phyloP scores from a whole-genome alignment of 352 stramenopile species.

The Globisporangium nodosum region DNA sequence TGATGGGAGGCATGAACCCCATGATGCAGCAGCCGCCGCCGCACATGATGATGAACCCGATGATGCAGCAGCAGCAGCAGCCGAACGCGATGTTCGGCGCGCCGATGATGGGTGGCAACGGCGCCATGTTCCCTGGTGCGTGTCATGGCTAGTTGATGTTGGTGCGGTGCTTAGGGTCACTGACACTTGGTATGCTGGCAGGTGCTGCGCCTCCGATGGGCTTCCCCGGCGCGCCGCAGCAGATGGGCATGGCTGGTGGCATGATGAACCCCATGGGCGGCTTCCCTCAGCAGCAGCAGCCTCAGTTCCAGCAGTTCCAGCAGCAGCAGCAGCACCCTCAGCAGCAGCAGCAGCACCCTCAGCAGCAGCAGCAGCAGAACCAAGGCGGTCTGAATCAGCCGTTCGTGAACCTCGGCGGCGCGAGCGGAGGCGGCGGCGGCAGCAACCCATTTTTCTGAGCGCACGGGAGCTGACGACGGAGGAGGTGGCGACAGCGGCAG shows the following conservation, averaged over 20 bases:
- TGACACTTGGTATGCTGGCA: slow-evolving; percentile 9
- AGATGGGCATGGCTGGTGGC: slow-evolving; percentile 51
- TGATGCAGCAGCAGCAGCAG: slow-evolving; percentile 26
- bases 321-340: slow-evolving; percentile 22
- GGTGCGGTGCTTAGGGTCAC: not conserved
- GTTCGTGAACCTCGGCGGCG: slow-evolving; percentile 62
- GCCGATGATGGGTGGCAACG: slow-evolving; percentile 34
- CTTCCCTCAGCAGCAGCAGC: slow-evolving; percentile 40
- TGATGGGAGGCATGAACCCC: slow-evolving; percentile 9
- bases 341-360: slow-evolving; percentile 23
- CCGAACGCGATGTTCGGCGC: slow-evolving; percentile 26
- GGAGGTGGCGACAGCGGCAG: not conserved
- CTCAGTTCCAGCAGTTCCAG: slow-evolving; percentile 20
- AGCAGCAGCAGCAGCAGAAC: slow-evolving; percentile 34
- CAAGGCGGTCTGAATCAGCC: slow-evolving; percentile 55
- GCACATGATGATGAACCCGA: slow-evolving; percentile 25
- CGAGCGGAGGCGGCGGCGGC: slow-evolving; percentile 4
- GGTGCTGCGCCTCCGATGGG: slow-evolving; percentile 35
- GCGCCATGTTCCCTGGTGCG: slow-evolving; percentile 49
- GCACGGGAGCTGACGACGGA: not conserved
- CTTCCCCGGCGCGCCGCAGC: slow-evolving; percentile 29
- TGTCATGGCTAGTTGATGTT: not conserved
- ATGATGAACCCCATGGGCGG: slow-evolving; percentile 52
- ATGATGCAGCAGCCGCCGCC: slow-evolving; percentile 25
- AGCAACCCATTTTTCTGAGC: slow-evolving; percentile 46